Base-by-base conservation (phyloP, 768 basidiomycete genomes). In the Leccinum disarticulatum region DNA sequence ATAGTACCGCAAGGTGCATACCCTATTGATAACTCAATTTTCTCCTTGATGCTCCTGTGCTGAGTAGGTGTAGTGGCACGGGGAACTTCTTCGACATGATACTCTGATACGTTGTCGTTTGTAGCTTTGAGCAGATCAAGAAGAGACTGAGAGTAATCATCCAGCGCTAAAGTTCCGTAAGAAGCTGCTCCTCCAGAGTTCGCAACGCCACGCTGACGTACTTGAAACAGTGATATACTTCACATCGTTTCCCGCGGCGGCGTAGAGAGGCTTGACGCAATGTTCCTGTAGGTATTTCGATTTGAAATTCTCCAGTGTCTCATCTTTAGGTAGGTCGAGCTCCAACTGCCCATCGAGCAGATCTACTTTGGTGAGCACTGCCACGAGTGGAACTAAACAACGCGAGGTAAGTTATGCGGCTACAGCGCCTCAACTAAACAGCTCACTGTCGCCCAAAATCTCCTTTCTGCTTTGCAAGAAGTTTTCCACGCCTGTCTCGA, bases 301-400 rank as follows among this genome's bases (percentile, higher is more conserved):
- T 25, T n/a, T 63, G 30, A 6, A 17, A 22, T 43, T 4, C 1
- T 52, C 27, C 8, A 46, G 9, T 25, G 13, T 27, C 52, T 56
- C 55, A 33, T 33, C 6, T 19, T 0, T 30, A 1, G 54, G 27
- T 19, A 30, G 25, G 13, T 66, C 52, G 25, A 64, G 5, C 15
- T 57, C 47, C 27, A 66, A 14, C 4, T 54, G 61, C 6, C 1
- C 15, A 28, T 56, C 48, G 3, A 65, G 55, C 6, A 63, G 27
- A 36, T 65, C 64, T 4, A 55, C 41, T 51, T 66, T 65, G 7
- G 64, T 65, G 25, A 65, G 65, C 0, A 65, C 64, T 17, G 56
- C 55, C 3, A 66, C 57, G 5, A 65, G 61, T 9, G 4, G 41
- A 41, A 41, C 41, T 41, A 9, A 17, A 41, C 38, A n/a, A 14